These are phyloP conservation scores for Lasiosphaeria ovina DNA, from an alignment of 495 filamentous ascomycete species.

Conservation along the genomic window DNA sequence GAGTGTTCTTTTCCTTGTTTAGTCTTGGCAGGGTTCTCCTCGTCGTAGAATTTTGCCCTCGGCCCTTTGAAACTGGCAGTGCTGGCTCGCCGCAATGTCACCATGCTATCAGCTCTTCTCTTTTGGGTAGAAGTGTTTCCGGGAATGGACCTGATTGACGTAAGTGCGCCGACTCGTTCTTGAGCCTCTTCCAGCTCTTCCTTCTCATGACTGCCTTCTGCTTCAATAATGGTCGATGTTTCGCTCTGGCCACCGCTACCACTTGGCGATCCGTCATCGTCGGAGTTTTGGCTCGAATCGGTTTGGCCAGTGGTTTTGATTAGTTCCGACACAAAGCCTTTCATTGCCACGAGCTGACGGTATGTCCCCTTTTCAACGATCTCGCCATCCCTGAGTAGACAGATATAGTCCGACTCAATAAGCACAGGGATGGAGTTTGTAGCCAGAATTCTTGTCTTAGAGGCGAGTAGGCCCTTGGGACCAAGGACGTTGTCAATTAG, in stretches of 20 bases:
- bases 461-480: constrained; percentile 71
- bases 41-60: constrained; percentile 76
- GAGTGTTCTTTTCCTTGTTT: constrained; percentile 81
- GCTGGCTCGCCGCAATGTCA: constrained; percentile 83
- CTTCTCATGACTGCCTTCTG: constrained; percentile 44
- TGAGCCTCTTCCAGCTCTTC: constrained; percentile 70
- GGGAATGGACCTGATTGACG: constrained; percentile 62
- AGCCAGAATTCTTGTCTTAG: constrained; percentile 90
- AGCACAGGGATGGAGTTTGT: constrained; percentile 96
- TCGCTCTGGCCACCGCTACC: constrained; percentile 52
- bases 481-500: constrained; percentile 93
- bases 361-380: constrained; percentile 88
- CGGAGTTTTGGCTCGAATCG: constrained; percentile 37
- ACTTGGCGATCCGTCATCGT: constrained; percentile 22
- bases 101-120: constrained; percentile 65
- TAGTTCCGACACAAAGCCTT: constrained; percentile 81
- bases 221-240: constrained; percentile 59
- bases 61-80: constrained; percentile 86
- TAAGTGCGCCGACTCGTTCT: constrained; percentile 64
- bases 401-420: constrained; percentile 78
- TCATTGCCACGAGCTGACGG: constrained; percentile 87
- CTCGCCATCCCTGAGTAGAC: constrained; percentile 74
- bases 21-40: constrained; percentile 71
- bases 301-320: constrained; percentile 70
- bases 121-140: constrained; percentile 35